Evolutionary conservation across 495 filamentous ascomycete species (phyloP).

Genomic region (Talaromyces thailandensis): DNA sequence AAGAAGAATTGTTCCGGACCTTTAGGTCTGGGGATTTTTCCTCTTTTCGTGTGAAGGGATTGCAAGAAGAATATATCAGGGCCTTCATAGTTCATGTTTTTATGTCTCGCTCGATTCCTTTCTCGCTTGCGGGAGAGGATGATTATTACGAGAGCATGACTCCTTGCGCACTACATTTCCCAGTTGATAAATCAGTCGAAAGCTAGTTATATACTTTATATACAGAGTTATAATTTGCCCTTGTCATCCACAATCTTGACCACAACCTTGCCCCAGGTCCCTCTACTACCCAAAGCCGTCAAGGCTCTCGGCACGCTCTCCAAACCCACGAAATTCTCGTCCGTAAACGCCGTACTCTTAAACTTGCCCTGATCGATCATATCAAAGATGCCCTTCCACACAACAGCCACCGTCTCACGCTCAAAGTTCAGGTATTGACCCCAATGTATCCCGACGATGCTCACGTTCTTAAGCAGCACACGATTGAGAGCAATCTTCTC

Average conservation of each 20-base stretch:
- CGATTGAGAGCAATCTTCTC: conserved; percentile 90
- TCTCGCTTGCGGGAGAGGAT: conserved; percentile 12
- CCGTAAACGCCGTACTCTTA: conserved; percentile 69
- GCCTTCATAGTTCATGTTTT: conserved; percentile 47
- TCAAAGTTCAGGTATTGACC: conserved; percentile 72
- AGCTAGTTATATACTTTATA: not conserved
- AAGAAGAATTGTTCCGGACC: conserved; percentile 13
- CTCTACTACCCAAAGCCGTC: conserved; percentile 64
- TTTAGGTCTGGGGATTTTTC: conserved; percentile 11
- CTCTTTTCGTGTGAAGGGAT: conserved; percentile 12
- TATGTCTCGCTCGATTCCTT: conserved; percentile 13
- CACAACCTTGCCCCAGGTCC: conserved; percentile 95
- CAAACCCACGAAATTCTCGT: conserved; percentile 72
- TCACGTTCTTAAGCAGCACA: conserved; percentile 90
- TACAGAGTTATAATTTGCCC: conserved; percentile 16
- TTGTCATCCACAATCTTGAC: conserved; percentile 70
- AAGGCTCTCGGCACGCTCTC: conserved; percentile 72
- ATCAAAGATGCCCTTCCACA: conserved; percentile 76
- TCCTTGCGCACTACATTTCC: conserved; percentile 41
- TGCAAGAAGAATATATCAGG: conserved; percentile 34
- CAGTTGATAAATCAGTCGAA: not conserved
- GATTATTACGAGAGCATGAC: conserved; percentile 39
- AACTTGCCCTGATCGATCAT: conserved; percentile 74
- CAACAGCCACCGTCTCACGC: conserved; percentile 55
- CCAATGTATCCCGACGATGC: conserved; percentile 85